Conservation (phyloP, 257 asterid species). For the Schizonepeta tenuifolia region DNA sequence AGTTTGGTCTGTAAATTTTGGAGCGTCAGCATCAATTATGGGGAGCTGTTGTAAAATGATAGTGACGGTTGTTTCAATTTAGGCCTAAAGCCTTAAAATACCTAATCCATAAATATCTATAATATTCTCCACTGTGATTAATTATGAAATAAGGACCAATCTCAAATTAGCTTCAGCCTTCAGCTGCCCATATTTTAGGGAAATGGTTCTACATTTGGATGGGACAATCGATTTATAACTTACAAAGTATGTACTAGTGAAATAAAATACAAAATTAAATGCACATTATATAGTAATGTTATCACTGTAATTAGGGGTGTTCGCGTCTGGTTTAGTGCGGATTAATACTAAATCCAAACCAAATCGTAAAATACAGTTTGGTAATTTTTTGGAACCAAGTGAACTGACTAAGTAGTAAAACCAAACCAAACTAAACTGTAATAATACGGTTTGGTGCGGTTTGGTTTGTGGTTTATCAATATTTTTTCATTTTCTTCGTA, state of each 20-base stretch:
- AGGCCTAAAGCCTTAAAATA: constrained; percentile 32
- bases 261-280: background rate
- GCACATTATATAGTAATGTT: no score
- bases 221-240: background rate
- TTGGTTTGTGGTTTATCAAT: no score
- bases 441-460: no score
- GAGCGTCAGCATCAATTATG: constrained; percentile 48
- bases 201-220: constrained; percentile 13
- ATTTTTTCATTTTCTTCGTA: no score
- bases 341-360: no score
- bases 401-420: no score
- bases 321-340: no score
- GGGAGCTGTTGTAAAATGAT: constrained; percentile 32
- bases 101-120: constrained; percentile 29
- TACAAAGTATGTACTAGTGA: background rate
- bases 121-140: background rate
- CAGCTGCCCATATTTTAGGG: constrained; percentile 24
- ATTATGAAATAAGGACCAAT: background rate
- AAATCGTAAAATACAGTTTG: no score
- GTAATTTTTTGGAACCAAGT: no score
- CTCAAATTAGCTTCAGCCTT: background rate
- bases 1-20: constrained; percentile 41
- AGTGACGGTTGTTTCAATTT: constrained; percentile 35
- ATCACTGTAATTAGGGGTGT: no score
- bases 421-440: no score